phyloP scores from a whole-genome alignment of 371 early-diverging fungal species.

The Mucor plumbeus region DNA sequence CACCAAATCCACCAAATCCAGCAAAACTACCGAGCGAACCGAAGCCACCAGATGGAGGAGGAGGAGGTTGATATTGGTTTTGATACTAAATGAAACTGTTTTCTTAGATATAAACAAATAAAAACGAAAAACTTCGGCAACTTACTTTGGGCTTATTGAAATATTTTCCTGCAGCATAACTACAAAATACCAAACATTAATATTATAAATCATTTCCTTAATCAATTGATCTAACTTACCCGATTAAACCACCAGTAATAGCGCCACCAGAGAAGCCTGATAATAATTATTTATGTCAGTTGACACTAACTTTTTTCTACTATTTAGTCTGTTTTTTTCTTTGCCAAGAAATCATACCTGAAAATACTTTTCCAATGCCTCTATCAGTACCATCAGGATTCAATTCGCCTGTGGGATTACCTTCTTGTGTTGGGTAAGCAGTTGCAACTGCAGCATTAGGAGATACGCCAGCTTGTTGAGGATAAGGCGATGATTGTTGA shows the following conservation, averaged over 20 bases:
- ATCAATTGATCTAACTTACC: constrained; percentile 12
- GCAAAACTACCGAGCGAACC: neutral
- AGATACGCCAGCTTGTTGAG: constrained; percentile 11
- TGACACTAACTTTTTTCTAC: neutral
- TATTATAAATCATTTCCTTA: neutral
- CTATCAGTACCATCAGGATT: constrained; percentile 12
- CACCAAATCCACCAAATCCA: neutral
- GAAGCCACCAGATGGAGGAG: constrained; percentile 4
- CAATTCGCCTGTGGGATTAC: neutral
- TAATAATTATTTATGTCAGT: neutral
- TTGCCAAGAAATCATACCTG: constrained; percentile 8
- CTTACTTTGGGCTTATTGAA: constrained; percentile 9
- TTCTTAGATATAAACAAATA: neutral
- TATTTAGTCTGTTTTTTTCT: too few species aligned
- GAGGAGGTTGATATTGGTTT: constrained; percentile 1
- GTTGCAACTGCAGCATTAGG: neutral
- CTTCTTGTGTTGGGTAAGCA: constrained; percentile 14
- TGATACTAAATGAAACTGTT: neutral
- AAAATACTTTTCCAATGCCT: constrained; percentile 22
- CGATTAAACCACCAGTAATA: constrained; percentile 26
- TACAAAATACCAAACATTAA: neutral
- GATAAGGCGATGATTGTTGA: constrained; percentile 18
- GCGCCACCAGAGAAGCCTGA: constrained; percentile 30
- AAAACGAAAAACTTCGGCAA: constrained; percentile 7
- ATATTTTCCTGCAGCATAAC: constrained; percentile 29